These are phyloP conservation scores for Marchantia paleacea DNA, from an alignment of 225 moss, liverwort and hornwort genomes.

Conservation along the genomic window DNA sequence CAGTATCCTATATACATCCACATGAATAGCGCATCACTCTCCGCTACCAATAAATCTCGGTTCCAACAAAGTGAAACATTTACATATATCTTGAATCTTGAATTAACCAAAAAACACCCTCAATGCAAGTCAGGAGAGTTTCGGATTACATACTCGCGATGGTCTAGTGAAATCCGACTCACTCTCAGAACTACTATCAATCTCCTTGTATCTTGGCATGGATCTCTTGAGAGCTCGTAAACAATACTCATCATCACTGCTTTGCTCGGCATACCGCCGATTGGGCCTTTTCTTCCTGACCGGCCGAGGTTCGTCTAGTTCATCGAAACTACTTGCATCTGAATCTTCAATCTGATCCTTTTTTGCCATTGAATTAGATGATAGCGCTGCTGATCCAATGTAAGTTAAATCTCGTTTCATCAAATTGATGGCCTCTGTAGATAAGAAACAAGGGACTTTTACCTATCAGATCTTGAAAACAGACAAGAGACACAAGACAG, in stretches of 20 bases:
- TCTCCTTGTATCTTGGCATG: slow-evolving; percentile 43
- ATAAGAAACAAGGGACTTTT: neutral
- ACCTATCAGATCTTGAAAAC: too few relatives aligned
- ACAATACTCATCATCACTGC: slow-evolving; percentile 48
- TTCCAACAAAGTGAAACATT: neutral
- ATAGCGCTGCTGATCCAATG: slow-evolving; percentile 12
- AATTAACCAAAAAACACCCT: neutral
- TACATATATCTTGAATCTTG: neutral
- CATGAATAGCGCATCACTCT: neutral
- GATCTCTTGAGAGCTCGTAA: slow-evolving; percentile 42
- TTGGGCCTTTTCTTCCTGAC: slow-evolving; percentile 46
- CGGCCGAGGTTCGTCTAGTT: slow-evolving; percentile 42
- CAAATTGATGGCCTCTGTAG: slow-evolving; percentile 22
- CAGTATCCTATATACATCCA: slow-evolving; percentile 27
- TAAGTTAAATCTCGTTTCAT: slow-evolving; percentile 25
- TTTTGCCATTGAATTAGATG: slow-evolving; percentile 22
- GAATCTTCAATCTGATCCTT: slow-evolving; percentile 41
- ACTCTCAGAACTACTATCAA: slow-evolving; percentile 48
- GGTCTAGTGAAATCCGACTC: slow-evolving; percentile 43
- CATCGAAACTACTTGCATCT: slow-evolving; percentile 42
- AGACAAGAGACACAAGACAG: too few relatives aligned
- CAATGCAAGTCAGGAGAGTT: neutral
- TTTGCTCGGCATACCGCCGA: slow-evolving; percentile 43
- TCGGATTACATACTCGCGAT: slow-evolving; percentile 25
- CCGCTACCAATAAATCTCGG: too few relatives aligned